These are phyloP conservation scores for bread wheat (Triticum aestivum) DNA, from an alignment of 176 grass and related monocot genomes.

Conservation along the genomic window DNA sequence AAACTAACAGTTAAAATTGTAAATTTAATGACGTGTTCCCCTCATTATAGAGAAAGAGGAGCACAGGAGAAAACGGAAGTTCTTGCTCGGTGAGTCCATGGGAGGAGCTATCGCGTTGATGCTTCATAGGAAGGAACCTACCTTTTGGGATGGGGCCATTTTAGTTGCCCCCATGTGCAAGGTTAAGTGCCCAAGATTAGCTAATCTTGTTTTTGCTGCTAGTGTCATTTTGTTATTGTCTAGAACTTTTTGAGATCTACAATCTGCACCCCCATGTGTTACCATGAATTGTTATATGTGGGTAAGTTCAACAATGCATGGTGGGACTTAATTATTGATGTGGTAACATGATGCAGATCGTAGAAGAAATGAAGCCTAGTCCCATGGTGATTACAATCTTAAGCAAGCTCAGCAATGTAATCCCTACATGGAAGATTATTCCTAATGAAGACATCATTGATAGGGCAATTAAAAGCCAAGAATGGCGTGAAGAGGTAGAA, in stretches of 20 bases:
- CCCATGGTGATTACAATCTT: constrained; percentile 50
- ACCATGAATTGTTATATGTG: background rate
- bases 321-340: background rate
- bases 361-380: constrained; percentile 62
- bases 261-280: background rate
- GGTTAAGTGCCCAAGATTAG: constrained; percentile 17
- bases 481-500: constrained; percentile 57
- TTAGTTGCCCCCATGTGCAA: constrained; percentile 86
- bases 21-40: background rate
- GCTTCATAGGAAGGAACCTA: constrained; percentile 66
- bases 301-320: background rate
- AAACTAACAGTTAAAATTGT: background rate
- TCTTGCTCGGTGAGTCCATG: constrained; percentile 74
- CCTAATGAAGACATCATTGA: constrained; percentile 60
- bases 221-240: background rate
- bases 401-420: constrained; percentile 39
- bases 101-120: constrained; percentile 66
- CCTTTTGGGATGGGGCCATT: constrained; percentile 66
- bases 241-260: background rate
- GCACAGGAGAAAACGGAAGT: constrained; percentile 37
- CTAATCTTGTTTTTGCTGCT: background rate
- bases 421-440: constrained; percentile 70
- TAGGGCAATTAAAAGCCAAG: constrained; percentile 44
- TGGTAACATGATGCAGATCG: constrained; percentile 40
- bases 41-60: constrained; percentile 48